These are phyloP conservation scores for Diaporthe citri DNA, from an alignment of 2,329 filamentous ascomycete species.

Conservation along the genomic window DNA sequence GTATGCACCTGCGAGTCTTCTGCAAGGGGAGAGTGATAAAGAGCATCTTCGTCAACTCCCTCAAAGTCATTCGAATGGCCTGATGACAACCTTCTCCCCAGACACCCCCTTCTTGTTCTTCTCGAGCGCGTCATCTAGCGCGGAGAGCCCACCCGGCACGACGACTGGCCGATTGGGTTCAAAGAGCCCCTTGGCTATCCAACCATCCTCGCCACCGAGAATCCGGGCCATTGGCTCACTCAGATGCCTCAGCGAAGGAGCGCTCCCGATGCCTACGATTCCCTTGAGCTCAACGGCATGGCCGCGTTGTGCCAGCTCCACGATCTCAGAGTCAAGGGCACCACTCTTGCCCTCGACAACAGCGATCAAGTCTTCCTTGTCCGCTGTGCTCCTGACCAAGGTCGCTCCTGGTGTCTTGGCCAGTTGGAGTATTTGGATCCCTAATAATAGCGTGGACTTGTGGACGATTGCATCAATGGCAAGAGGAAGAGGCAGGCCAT, in stretches of 20 bases:
- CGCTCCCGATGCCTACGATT: constrained; percentile 45
- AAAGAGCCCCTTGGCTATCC: constrained; percentile 47
- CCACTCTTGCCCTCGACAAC: constrained; percentile 33
- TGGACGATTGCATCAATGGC: constrained; percentile 49
- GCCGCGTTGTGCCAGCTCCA: constrained; percentile 39
- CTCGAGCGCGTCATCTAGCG: constrained; percentile 43
- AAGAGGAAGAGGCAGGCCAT: constrained; percentile 45
- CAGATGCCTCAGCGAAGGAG: constrained; percentile 45
- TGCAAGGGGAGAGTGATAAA: neutral
- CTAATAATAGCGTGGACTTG: constrained; percentile 47
- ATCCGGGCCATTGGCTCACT: constrained; percentile 47
- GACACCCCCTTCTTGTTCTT: constrained; percentile 46
- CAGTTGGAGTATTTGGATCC: constrained; percentile 44
- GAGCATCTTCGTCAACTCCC: neutral
- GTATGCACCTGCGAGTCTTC: neutral
- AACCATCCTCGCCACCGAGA: constrained; percentile 48
- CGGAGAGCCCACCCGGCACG: constrained; percentile 46
- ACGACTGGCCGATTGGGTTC: constrained; percentile 47
- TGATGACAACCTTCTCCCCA: constrained; percentile 45
- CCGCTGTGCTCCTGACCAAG: neutral
- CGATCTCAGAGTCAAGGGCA: constrained; percentile 41
- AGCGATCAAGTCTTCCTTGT: neutral
- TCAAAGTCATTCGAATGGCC: constrained; percentile 23
- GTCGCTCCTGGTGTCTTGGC: constrained; percentile 39
- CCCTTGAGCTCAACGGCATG: constrained; percentile 29